phyloP scores from a whole-genome alignment of 306 rosid species.

The Gillenia trifoliata region DNA sequence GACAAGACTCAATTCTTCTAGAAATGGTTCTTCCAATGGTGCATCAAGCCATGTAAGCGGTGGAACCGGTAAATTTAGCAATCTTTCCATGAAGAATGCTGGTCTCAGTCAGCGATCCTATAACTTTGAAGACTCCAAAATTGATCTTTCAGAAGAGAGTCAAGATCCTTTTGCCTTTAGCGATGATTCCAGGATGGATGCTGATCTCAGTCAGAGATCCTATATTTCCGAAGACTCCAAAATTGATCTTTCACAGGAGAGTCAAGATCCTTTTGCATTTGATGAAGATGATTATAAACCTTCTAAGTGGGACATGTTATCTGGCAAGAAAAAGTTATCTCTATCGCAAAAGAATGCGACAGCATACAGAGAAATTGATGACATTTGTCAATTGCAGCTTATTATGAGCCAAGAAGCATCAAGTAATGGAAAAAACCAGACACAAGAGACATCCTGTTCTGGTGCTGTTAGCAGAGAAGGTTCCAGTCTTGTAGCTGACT shows the following conservation, averaged over 20 bases:
- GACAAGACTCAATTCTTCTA: conserved; percentile 58
- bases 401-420: conserved; percentile 45
- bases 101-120: conserved; percentile 17
- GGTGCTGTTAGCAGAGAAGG: conserved; percentile 39
- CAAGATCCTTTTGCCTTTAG: conserved; percentile 62
- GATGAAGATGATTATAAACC: conserved; percentile 81
- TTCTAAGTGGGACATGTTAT: conserved; percentile 87
- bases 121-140: conserved; percentile 26
- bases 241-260: conserved; percentile 44
- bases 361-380: conserved; percentile 39
- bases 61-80: conserved; percentile 24
- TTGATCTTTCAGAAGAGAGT: conserved; percentile 46
- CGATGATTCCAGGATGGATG: conserved; percentile 38
- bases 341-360: conserved; percentile 30
- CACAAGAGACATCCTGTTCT: conserved; percentile 36
- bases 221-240: conserved; percentile 27
- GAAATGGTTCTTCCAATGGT: conserved; percentile 58
- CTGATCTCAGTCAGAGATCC: conserved; percentile 18
- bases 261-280: conserved; percentile 91
- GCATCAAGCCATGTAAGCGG: conserved; percentile 42
- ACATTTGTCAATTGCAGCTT: conserved; percentile 48
- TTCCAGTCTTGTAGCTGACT: conserved; percentile 63
- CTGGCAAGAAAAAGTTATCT: conserved; percentile 52
- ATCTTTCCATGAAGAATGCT: conserved; percentile 40
- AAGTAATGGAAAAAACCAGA: conserved; percentile 38